Evolutionary conservation across 1,284 basidiomycete species (phyloP).

Genomic region (Rhodotorula mucilaginosa): DNA sequence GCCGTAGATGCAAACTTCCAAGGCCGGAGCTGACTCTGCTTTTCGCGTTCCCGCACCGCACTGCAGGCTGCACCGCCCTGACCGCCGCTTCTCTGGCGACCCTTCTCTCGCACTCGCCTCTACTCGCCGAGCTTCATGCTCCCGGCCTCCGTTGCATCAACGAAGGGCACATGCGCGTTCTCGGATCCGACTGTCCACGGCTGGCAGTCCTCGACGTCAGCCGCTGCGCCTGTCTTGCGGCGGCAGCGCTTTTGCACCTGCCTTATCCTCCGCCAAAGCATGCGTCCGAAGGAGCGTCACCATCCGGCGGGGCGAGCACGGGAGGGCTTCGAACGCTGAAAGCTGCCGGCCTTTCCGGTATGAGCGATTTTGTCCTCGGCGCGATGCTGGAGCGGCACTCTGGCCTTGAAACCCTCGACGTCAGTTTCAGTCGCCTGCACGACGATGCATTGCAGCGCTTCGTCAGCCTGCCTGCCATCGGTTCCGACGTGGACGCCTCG

Average conservation of each 20-base stretch:
- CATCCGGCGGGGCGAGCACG: no score
- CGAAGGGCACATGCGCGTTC: constrained; percentile 66
- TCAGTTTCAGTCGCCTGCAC: constrained; percentile 16
- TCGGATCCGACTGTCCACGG: constrained; percentile 58
- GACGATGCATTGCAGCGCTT: constrained; percentile 12
- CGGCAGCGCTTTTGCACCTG: constrained; percentile 57
- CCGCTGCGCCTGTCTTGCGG: constrained; percentile 68
- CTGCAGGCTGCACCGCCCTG: constrained; percentile 64
- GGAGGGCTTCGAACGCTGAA: constrained; percentile 59
- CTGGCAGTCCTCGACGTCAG: constrained; percentile 68
- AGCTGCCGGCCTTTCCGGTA: constrained; percentile 63
- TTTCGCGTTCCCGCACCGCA: no score
- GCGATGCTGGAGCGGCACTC: constrained; percentile 57
- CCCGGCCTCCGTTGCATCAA: constrained; percentile 67
- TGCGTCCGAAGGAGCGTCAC: no score
- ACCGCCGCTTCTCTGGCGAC: constrained; percentile 65
- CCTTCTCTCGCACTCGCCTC: constrained; percentile 67
- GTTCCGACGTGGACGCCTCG: no score
- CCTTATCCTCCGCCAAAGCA: constrained; percentile 46
- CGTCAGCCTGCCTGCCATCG: background rate
- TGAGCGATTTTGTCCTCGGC: constrained; percentile 72
- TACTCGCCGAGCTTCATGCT: constrained; percentile 61
- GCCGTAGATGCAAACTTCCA: background rate
- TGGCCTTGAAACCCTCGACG: constrained; percentile 29
- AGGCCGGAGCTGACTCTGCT: no score